These are phyloP conservation scores for Chaetomium sp. DNA, from an alignment of 2,329 filamentous ascomycete species.

Conservation along the genomic window DNA sequence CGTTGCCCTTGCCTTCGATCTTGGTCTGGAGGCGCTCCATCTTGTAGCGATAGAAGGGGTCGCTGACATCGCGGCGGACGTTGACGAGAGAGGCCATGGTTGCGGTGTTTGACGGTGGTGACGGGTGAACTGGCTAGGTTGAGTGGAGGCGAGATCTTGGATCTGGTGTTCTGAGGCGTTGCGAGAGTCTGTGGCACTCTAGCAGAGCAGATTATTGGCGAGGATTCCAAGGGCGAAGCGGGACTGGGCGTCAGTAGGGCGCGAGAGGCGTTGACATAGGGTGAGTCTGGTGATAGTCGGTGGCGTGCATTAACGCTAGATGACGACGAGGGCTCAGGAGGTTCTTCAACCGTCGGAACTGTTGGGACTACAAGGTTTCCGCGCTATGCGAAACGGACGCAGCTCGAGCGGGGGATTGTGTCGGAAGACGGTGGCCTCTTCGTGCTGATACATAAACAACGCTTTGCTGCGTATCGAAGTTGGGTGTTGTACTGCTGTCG, in stretches of 20 bases:
- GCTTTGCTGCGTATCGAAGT: slow-evolving; percentile 43
- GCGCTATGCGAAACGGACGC: slow-evolving; percentile 94
- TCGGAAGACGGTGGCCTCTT: slow-evolving; percentile 86
- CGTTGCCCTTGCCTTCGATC: slow-evolving; percentile 99
- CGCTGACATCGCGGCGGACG: slow-evolving; percentile 95
- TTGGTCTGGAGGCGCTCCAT: slow-evolving; percentile 99
- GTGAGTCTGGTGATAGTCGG: slow-evolving; percentile 55
- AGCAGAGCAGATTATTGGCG: slow-evolving; percentile 36
- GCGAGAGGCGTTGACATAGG: slow-evolving; percentile 59
- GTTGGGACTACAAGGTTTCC: slow-evolving; percentile 88
- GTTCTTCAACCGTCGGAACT: slow-evolving; percentile 85
- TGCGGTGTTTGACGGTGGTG: slow-evolving; percentile 47
- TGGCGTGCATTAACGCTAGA: slow-evolving; percentile 60
- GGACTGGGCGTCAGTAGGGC: slow-evolving; percentile 57
- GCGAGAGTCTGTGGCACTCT: slow-evolving; percentile 20
- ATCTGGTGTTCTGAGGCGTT: slow-evolving; percentile 9
- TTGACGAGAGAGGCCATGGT: slow-evolving; percentile 92
- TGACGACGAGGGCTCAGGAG: slow-evolving; percentile 40
- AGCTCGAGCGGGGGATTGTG: slow-evolving; percentile 92
- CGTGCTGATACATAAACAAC: slow-evolving; percentile 99
- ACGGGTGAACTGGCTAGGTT: slow-evolving; percentile 6
- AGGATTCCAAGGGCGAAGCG: slow-evolving; percentile 41
- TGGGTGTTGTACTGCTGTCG: slow-evolving; percentile 30
- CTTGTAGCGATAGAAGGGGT: slow-evolving; percentile 99
- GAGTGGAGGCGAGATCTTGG: slow-evolving; percentile 14